Evolutionary conservation across 1,139 yeast species (phyloP).

Genomic region (Lodderomyces pseudojiufengensis): DNA sequence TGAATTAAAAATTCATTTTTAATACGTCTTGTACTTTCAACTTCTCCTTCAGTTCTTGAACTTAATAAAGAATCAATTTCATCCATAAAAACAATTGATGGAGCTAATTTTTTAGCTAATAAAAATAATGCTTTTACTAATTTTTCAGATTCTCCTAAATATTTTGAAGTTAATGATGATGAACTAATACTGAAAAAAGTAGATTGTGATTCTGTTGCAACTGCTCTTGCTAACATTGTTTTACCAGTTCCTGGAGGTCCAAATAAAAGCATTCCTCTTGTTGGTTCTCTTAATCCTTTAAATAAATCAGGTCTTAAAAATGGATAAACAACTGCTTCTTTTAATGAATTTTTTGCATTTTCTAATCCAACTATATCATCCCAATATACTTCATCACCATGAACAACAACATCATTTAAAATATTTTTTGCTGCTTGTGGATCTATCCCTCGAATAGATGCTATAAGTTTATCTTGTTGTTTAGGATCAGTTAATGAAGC

Average conservation of each 20-base stretch:
- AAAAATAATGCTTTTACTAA: slow-evolving; percentile 85
- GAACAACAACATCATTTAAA: slow-evolving; percentile 84
- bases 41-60: slow-evolving; percentile 83
- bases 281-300: slow-evolving; percentile 90
- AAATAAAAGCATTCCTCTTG: slow-evolving; percentile 90
- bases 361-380: slow-evolving; percentile 95
- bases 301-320: slow-evolving; percentile 91
- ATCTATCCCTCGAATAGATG: slow-evolving; percentile 41
- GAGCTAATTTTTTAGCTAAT: slow-evolving; percentile 82
- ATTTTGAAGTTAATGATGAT: slow-evolving; percentile 87
- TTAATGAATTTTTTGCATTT: slow-evolving; percentile 80
- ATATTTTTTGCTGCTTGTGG: slow-evolving; percentile 55
- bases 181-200: slow-evolving; percentile 93
- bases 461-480: slow-evolving; percentile 57
- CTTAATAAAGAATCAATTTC: slow-evolving; percentile 92
- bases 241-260: slow-evolving; percentile 99
- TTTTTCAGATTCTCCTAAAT: slow-evolving; percentile 91
- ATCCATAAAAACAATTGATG: slow-evolving; percentile 84
- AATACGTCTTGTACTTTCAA: slow-evolving; percentile 86
- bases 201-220: slow-evolving; percentile 93
- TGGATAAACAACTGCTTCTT: slow-evolving; percentile 96
- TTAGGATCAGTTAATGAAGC: slow-evolving; percentile 45
- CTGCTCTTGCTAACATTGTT: slow-evolving; percentile 96
- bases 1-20: slow-evolving; percentile 93
- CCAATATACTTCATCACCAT: slow-evolving; percentile 96